Conservation (phyloP, 148 eudicot genomes). For the Fagopyrum tataricum region DNA sequence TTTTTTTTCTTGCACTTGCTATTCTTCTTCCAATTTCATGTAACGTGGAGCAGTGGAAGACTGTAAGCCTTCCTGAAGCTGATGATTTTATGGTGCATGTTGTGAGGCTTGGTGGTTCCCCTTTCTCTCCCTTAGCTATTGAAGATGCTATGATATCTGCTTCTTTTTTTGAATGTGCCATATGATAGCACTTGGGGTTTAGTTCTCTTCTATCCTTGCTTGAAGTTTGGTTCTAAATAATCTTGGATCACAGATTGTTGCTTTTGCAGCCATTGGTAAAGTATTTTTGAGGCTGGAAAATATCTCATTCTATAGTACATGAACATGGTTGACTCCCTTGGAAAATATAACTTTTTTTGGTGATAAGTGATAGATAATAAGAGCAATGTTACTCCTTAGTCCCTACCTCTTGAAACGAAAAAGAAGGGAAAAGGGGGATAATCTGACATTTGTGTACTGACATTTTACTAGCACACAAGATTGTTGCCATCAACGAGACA, state of each 20-base stretch:
- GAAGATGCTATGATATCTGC: no score
- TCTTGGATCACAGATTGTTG: neutral
- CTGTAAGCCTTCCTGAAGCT: neutral
- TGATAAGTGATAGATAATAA: no score
- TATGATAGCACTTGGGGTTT: no score
- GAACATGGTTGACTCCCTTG: neutral
- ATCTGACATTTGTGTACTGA: neutral
- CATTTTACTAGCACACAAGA: neutral
- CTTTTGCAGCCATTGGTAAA: neutral
- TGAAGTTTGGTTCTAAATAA: neutral
- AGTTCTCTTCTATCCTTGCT: neutral
- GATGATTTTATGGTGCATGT: neutral
- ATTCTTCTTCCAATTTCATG: neutral
- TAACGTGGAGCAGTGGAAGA: neutral
- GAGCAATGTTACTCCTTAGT: no score
- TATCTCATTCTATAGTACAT: neutral
- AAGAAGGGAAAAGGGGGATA: neutral
- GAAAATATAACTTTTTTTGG: no score
- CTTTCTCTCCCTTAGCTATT: no score
- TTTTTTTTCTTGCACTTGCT: slow-evolving; percentile 11
- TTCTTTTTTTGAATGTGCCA: no score
- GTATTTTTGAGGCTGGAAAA: neutral
- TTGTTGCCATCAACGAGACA: neutral
- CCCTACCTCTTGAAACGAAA: no score
- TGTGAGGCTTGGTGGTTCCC: neutral